Percentiles rank a stretch among this genome's conserved stretches.
These are phyloP conservation scores for Tuber calosporum DNA, from an alignment of 495 filamentous ascomycete genomes.

Conservation along the genomic window DNA sequence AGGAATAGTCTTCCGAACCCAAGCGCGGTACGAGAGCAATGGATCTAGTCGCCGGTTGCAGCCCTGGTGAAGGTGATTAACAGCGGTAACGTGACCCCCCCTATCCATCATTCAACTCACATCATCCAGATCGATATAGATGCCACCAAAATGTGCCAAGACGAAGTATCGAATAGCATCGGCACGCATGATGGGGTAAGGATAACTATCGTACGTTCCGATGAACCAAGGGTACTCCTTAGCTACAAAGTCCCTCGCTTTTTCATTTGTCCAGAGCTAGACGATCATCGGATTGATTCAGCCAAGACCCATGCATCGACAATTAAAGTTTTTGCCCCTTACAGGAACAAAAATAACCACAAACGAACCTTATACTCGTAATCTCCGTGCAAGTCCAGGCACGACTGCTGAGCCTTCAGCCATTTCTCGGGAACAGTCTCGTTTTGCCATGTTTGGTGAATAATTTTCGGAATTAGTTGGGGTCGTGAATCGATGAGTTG, in stretches of 20 bases:
- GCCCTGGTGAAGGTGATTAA: conserved; percentile 49
- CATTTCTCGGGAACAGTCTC: conserved; percentile 67
- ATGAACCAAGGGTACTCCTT: conserved; percentile 81
- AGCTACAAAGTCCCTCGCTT: conserved; percentile 67
- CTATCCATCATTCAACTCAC: conserved; percentile 46
- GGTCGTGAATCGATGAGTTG: conserved; percentile 51
- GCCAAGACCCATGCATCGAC: not conserved
- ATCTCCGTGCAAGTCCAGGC: conserved; percentile 65
- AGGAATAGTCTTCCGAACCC: conserved; percentile 70
- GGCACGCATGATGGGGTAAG: conserved; percentile 74
- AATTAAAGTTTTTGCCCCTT: not conserved
- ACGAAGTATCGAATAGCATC: conserved; percentile 85
- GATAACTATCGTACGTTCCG: conserved; percentile 72
- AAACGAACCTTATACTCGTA: conserved; percentile 71
- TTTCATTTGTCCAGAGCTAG: conserved; percentile 81
- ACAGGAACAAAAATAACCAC: conserved; percentile 8
- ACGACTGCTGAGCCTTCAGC: conserved; percentile 64
- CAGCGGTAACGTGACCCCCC: conserved; percentile 8
- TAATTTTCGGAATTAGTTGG: conserved; percentile 77
- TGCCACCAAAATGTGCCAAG: conserved; percentile 72
- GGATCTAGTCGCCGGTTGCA: conserved; percentile 77
- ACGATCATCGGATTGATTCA: conserved; percentile 15
- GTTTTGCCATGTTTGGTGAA: conserved; percentile 82
- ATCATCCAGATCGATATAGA: conserved; percentile 86
- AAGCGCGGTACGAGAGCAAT: conserved; percentile 70